Conservation (phyloP, 306 rosid species). For the Potentilla sterilis region DNA sequence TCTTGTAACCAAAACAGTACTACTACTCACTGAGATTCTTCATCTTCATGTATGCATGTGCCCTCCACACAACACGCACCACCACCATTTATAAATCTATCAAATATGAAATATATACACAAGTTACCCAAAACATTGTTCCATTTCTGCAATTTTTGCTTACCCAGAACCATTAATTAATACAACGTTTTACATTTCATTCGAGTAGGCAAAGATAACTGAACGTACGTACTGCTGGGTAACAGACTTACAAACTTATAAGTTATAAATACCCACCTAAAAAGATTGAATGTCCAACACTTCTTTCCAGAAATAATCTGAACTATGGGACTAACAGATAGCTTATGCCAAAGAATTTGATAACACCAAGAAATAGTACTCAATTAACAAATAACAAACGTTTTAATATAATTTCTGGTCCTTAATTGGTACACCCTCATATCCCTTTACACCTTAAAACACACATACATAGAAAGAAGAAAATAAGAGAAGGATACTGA, state of each 20-base stretch:
- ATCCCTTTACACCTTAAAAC: constrained; percentile 40
- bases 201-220: not conserved
- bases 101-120: not conserved
- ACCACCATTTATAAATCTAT: not conserved
- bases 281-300: constrained; percentile 2
- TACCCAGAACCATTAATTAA: not conserved
- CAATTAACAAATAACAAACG: constrained; percentile 10
- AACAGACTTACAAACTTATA: not conserved
- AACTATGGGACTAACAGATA: not conserved
- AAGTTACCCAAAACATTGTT: not conserved
- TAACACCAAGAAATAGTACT: constrained; percentile 8
- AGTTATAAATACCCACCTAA: not conserved
- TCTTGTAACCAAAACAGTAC: constrained; percentile 41
- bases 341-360: constrained; percentile 1
- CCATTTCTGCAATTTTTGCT: not conserved
- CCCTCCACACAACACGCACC: constrained; percentile 28
- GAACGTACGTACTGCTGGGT: not conserved
- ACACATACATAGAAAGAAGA: constrained; percentile 22
- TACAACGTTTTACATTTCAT: not conserved
- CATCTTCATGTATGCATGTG: constrained; percentile 32
- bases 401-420: constrained; percentile 30
- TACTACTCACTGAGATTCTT: constrained; percentile 16
- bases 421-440: constrained; percentile 33
- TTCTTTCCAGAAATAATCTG: not conserved
- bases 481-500: not conserved